phyloP scores from a whole-genome alignment of 352 stramenopile genomes.

The Pythium graminicola region DNA sequence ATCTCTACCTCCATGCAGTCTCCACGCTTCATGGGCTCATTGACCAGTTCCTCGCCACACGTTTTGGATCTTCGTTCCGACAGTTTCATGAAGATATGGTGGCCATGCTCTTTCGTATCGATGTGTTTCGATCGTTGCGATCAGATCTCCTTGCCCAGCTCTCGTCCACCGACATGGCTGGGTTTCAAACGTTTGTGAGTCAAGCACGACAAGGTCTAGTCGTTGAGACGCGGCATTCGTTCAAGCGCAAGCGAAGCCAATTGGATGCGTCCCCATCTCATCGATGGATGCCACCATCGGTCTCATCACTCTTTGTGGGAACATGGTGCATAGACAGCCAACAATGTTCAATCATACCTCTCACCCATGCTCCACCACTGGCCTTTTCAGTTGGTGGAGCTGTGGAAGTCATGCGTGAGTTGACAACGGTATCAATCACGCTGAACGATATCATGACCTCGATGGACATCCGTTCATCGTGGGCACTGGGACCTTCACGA shows the following conservation, averaged over 20 bases:
- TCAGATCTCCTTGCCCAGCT: conserved; percentile 7
- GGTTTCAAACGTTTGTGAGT: conserved; percentile 10
- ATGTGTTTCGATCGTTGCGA: conserved; percentile 7
- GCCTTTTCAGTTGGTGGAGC: conserved; percentile 9
- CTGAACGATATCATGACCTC: too few relatives aligned
- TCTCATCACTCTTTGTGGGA: background rate
- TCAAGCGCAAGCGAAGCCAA: conserved; percentile 8
- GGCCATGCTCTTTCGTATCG: conserved; percentile 9
- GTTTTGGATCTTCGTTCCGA: background rate
- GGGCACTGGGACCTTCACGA: too few relatives aligned
- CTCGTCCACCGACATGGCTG: conserved; percentile 12
- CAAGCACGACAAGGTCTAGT: conserved; percentile 6
- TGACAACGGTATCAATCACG: conserved; percentile 16
- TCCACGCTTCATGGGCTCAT: conserved; percentile 7
- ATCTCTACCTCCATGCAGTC: background rate
- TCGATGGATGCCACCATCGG: background rate
- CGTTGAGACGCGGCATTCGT: background rate
- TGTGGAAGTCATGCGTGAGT: conserved; percentile 20
- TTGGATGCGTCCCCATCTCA: background rate
- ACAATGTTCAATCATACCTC: conserved; percentile 1
- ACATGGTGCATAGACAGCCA: conserved; percentile 12
- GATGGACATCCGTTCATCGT: too few relatives aligned
- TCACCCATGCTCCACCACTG: background rate
- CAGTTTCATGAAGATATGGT: conserved; percentile 18
- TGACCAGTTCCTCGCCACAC: conserved; percentile 6